These are phyloP conservation scores for Eucalyptus erythrocorys DNA, from an alignment of 345 rosid species.

Conservation along the genomic window DNA sequence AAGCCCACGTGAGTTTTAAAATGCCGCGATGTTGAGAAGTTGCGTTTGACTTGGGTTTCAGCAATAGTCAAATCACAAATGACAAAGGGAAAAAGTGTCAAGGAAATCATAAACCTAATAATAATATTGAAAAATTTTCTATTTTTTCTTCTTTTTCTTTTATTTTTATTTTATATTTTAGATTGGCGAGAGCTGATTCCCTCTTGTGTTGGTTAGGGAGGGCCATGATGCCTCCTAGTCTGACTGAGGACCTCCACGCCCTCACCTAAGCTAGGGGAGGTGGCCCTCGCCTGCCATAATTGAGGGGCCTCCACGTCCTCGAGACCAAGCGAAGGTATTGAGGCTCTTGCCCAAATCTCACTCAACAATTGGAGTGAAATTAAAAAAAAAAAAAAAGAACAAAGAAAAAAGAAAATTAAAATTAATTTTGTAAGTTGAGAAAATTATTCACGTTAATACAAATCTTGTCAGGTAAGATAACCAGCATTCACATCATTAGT, in stretches of 20 bases:
- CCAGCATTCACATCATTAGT: fast-evolving
- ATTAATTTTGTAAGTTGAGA: too few relatives aligned
- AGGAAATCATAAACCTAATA: too few relatives aligned
- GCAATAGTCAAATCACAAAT: not conserved
- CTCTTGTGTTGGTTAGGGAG: fast-evolving
- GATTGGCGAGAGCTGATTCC: fast-evolving
- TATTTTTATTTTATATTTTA: too few relatives aligned
- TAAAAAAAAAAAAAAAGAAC: too few relatives aligned
- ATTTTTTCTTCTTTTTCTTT: too few relatives aligned
- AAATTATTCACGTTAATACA: fast-evolving
- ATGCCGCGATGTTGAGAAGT: not conserved
- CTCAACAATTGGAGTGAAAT: too few relatives aligned
- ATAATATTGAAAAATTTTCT: too few relatives aligned
- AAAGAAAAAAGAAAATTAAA: too few relatives aligned
- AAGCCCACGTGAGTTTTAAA: not conserved
- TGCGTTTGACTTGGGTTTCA: not conserved
- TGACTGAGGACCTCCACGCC: fast-evolving
- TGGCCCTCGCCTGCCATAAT: fast-evolving
- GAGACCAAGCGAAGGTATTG: too few relatives aligned
- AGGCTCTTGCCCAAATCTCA: too few relatives aligned
- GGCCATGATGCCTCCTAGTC: not conserved
- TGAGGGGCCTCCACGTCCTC: too few relatives aligned
- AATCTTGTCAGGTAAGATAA: not conserved
- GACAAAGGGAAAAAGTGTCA: not conserved
- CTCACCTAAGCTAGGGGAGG: not conserved